These are phyloP conservation scores for Dendrocalamus sinicus DNA, from an alignment of 176 grass and related monocot species.

Conservation along the genomic window DNA sequence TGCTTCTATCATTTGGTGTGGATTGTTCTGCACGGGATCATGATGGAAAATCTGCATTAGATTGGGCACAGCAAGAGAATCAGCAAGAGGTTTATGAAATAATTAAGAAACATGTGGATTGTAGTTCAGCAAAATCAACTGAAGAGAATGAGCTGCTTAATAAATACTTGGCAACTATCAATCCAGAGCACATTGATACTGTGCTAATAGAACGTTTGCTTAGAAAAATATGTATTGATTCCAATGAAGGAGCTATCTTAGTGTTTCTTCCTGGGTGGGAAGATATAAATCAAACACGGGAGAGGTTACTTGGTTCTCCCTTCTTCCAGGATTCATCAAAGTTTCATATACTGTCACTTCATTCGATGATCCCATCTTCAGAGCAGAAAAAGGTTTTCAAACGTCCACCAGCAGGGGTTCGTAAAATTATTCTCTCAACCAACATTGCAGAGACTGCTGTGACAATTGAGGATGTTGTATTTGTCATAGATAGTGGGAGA, in stretches of 20 bases:
- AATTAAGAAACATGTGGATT: conserved; percentile 75
- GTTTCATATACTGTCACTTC: conserved; percentile 81
- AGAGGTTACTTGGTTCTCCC: conserved; percentile 73
- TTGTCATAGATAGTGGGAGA: conserved; percentile 89
- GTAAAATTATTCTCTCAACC: conserved; percentile 98
- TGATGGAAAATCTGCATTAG: conserved; percentile 65
- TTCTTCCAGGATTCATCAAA: conserved; percentile 68
- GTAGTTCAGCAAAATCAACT: conserved; percentile 58
- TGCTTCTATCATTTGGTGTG: conserved; percentile 93
- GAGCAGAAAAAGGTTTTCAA: conserved; percentile 97
- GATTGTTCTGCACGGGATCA: conserved; percentile 76
- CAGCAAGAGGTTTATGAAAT: conserved; percentile 68
- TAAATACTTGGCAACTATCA: conserved; percentile 79
- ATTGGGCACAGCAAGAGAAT: conserved; percentile 84
- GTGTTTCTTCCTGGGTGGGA: conserved; percentile 98
- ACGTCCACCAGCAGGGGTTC: conserved; percentile 61
- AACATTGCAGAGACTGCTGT: conserved; percentile 98
- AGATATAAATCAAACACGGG: conserved; percentile 88
- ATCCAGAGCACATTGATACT: conserved; percentile 77
- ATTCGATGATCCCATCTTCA: conserved; percentile 89
- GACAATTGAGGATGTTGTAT: conserved; percentile 97
- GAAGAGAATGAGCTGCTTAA: conserved; percentile 72
- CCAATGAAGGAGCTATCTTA: conserved; percentile 81
- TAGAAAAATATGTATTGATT: conserved; percentile 80
- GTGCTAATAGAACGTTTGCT: conserved; percentile 76